Percentiles rank a stretch among this genome's conserved stretches.
Conservation (phyloP, 2,329 filamentous ascomycete genomes). For the Exophiala alcalophila region DNA sequence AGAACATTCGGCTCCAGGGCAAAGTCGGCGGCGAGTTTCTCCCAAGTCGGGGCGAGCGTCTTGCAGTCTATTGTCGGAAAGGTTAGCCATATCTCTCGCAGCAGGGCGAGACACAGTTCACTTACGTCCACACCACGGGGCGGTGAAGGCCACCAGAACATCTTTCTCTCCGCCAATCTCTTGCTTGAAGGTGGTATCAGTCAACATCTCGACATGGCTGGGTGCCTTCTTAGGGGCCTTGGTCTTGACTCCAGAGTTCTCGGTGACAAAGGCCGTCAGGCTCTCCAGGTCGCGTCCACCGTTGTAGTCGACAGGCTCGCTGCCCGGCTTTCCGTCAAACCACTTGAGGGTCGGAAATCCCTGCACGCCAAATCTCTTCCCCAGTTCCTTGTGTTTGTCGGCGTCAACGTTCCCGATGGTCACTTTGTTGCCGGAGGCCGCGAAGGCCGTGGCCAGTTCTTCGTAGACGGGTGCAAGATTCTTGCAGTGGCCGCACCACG, state of each 20-base stretch:
- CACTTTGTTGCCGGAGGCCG: constrained; percentile 70
- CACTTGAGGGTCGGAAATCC: constrained; percentile 97
- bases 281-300: constrained; percentile 85
- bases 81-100: neutral
- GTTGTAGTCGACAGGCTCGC: constrained; percentile 79
- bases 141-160: constrained; percentile 93
- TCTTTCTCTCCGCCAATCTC: constrained; percentile 80
- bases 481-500: constrained; percentile 99
- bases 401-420: constrained; percentile 95
- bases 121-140: constrained; percentile 97
- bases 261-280: constrained; percentile 72
- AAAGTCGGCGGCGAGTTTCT: constrained; percentile 80
- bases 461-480: constrained; percentile 92
- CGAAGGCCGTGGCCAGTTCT: constrained; percentile 74
- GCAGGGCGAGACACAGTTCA: constrained; percentile 35
- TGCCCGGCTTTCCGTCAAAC: constrained; percentile 86
- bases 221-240: constrained; percentile 70
- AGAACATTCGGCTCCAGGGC: constrained; percentile 72
- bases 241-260: constrained; percentile 81
- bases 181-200: constrained; percentile 72
- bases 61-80: constrained; percentile 75
- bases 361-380: constrained; percentile 81
- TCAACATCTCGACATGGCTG: constrained; percentile 76
- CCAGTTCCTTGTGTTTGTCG: constrained; percentile 79
- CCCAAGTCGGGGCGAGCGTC: constrained; percentile 83